phyloP scores from a whole-genome alignment of 2,329 filamentous ascomycete genomes.

The Microsporum ferrugineum region DNA sequence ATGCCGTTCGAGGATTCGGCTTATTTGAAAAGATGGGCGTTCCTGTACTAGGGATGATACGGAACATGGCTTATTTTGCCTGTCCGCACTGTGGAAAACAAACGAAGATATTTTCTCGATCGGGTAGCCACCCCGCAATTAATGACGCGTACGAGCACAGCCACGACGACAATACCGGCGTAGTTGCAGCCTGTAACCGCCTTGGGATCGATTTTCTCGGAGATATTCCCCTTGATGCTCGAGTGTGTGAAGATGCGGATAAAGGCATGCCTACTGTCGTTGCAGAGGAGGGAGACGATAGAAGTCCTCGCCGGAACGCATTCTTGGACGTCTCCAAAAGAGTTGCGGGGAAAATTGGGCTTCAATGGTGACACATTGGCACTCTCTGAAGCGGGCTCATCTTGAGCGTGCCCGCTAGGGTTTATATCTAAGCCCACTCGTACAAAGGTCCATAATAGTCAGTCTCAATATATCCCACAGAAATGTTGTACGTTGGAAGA shows the following conservation, averaged over 20 bases:
- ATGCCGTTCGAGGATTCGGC: conserved; percentile 81
- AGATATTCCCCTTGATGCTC: conserved; percentile 76
- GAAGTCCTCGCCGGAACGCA: conserved; percentile 57
- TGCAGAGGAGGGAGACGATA: conserved; percentile 52
- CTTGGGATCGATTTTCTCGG: conserved; percentile 70
- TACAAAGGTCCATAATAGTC: too few species aligned
- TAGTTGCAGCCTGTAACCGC: conserved; percentile 57
- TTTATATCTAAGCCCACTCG: too few species aligned
- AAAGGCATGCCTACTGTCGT: conserved; percentile 82
- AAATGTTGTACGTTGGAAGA: too few species aligned
- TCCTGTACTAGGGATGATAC: conserved; percentile 69
- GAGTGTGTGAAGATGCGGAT: conserved; percentile 79
- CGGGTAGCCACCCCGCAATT: conserved; percentile 14
- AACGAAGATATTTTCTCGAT: conserved; percentile 60
- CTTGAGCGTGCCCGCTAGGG: not conserved
- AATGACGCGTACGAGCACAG: conserved; percentile 13
- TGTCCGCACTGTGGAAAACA: conserved; percentile 67
- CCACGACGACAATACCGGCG: conserved; percentile 44
- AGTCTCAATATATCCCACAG: too few species aligned
- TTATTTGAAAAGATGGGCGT: conserved; percentile 83
- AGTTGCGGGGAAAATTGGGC: conserved; percentile 35
- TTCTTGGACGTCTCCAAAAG: conserved; percentile 60
- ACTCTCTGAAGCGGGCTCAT: not conserved
- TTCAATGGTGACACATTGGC: conserved; percentile 26
- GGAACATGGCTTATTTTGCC: conserved; percentile 80